Evolutionary conservation across 495 filamentous ascomycete species (phyloP).

Genomic region (Penicilliopsis zonata): DNA sequence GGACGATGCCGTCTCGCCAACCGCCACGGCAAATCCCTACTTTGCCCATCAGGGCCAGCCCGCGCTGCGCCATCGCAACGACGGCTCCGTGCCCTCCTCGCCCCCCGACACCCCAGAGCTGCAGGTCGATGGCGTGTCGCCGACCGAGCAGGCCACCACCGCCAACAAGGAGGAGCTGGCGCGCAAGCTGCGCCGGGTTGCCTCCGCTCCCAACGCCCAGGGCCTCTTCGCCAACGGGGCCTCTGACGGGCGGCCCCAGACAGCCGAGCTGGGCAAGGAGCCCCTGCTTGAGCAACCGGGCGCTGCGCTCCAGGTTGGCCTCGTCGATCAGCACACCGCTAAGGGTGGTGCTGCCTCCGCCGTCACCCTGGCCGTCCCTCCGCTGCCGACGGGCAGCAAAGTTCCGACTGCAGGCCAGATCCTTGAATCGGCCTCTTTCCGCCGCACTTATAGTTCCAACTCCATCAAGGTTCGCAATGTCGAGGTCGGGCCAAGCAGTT

Average conservation of each 20-base stretch:
- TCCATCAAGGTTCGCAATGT: conserved; percentile 97
- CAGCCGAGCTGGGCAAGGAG: conserved; percentile 70
- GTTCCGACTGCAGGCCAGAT: conserved; percentile 41
- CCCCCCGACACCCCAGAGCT: conserved; percentile 84
- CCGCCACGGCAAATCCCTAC: conserved; percentile 91
- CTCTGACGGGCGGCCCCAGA: conserved; percentile 57
- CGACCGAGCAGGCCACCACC: conserved; percentile 61
- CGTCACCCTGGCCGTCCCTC: conserved; percentile 31
- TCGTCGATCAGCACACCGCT: conserved; percentile 40
- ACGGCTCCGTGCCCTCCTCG: conserved; percentile 86
- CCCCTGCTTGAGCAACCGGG: conserved; percentile 47
- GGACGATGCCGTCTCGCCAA: conserved; percentile 82
- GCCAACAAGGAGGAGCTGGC: conserved; percentile 89
- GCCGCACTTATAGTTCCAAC: conserved; percentile 95
- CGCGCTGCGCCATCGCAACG: conserved; percentile 84
- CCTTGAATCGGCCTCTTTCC: conserved; percentile 56
- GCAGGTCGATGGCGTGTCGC: conserved; percentile 60
- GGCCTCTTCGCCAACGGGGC: conserved; percentile 68
- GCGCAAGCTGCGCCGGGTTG: conserved; percentile 82
- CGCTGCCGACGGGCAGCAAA: conserved; percentile 25
- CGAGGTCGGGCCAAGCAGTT: conserved; percentile 89
- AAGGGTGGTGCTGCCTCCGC: no score
- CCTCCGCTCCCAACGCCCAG: conserved; percentile 93
- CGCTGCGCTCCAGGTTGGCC: conserved; percentile 40
- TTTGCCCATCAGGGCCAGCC: conserved; percentile 95